Base-by-base conservation (phyloP, 306 rosid species). In the Bauhinia variegata region DNA sequence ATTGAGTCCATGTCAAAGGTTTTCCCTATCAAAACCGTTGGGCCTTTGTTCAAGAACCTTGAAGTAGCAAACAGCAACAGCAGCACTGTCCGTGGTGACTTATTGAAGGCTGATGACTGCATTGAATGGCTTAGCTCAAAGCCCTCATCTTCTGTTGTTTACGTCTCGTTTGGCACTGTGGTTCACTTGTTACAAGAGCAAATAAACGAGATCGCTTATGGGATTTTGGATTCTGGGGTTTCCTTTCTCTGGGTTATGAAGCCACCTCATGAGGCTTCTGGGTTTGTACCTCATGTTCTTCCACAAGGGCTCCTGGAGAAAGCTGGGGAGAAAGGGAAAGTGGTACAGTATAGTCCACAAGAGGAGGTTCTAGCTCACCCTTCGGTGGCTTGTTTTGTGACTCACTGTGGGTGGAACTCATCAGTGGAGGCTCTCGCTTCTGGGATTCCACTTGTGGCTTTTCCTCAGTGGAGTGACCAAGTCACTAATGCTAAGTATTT, bases 341-440 rank as follows among this genome's bases (percentile, higher is more conserved):
- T 85, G 44, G 84, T 81, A 14, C 30, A 57, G 5, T 84, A 86
- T 86, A 78, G 89, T 12, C 77, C 80, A 1, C 86, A 84, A 28
- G 82, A 84, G 56, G 54, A 67, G 7, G 82, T 84, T 8, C 39
- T 84, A 12, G 75, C 28, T 1, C 89, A 81, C 43, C 74, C 84
- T 0, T 78, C 89, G 0, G 33, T 74, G 2, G 71, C 80, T 5
- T 81, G 86, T 48, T 83, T 86, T 5, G 4, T 83, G 7, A 86
- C 84, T n/a, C 91, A 86, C 30, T 86, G 91, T n/a, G 88, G 88
- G 0, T 86, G 91, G 88, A 86, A 86, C 60, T 86, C 88, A 0
- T 60, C 91, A 2, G 68, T 83, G 60, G 88, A 86, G 58, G 81
- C 91, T 0, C n/a, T 86, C 4, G 23, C 77, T 18, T 78, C 12